Evolutionary conservation across 2,329 filamentous ascomycete species (phyloP), one percentile per base, ranked within the genome.

Genomic region (Orbilia blumenaviensis): DNA sequence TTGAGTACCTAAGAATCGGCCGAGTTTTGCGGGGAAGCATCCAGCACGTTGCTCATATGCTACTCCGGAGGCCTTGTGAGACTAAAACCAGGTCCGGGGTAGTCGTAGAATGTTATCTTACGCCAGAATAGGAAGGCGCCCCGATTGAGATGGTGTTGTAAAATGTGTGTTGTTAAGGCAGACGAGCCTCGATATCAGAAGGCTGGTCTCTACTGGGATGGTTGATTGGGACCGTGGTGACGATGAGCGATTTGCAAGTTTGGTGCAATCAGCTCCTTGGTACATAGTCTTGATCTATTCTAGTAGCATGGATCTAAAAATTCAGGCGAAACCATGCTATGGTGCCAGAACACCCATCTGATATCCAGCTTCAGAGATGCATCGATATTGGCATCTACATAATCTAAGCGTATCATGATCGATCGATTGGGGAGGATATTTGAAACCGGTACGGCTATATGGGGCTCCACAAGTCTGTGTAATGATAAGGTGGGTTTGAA

Each of bases 161-260:
- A 42, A 71, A 63, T 44, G n/a, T 63, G 66, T 21, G 66, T 71
- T 71, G 66, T 44, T 52, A 29, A 63, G 66, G 54, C 54, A 69
- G 56, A 62, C 54, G 48, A 16, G 8, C 12, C 32, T 25, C n/a
- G 21, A 41, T 27, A 36, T 64, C 42, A 29, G 3, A 36, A 52
- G 46, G 29, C 44, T 44, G 46, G 34, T 46, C 23, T 18, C n/a
- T 44, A 36, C 34, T 44, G 12, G 32, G 32, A 34, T 27, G 18
- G 50, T 52, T 25, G 23, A 69, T 62, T 69, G 16, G 56, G 66
- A 62, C 44, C 66, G 38, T 48, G 44, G 54, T 52, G 34, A 62
- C 54, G 46, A 66, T 66, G 44, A 42, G 56, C 52, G 32, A 56
- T 56, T 38, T n/a, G n/a, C n/a, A n/a, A n/a, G n/a, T n/a, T n/a